Conservation (phyloP, 2,329 filamentous ascomycete species). For the Corynespora cassiicola region DNA sequence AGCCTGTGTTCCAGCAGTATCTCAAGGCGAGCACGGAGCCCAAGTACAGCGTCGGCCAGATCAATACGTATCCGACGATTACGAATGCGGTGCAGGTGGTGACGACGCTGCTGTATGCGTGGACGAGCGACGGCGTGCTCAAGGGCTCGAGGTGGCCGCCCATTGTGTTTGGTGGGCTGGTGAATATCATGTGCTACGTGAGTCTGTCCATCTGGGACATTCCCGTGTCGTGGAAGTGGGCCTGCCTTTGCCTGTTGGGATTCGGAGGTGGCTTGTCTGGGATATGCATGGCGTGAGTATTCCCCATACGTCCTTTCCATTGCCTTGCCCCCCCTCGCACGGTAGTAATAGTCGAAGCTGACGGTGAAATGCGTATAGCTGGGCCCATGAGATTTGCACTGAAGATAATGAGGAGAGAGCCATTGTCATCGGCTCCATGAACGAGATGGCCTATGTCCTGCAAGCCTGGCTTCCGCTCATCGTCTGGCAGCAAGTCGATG, state of each 20-base stretch:
- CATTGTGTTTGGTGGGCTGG: slow-evolving; percentile 62
- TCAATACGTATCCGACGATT: slow-evolving; percentile 62
- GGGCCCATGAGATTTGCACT: slow-evolving; percentile 63
- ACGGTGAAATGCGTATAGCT: slow-evolving; percentile 41
- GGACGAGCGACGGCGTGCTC: slow-evolving; percentile 68
- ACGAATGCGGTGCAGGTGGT: slow-evolving; percentile 62
- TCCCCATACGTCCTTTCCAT: slow-evolving; percentile 6
- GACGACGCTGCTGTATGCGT: slow-evolving; percentile 68
- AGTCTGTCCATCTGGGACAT: slow-evolving; percentile 59
- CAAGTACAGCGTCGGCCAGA: slow-evolving; percentile 58
- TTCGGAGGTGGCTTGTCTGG: slow-evolving; percentile 56
- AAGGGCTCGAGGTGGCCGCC: slow-evolving; percentile 68
- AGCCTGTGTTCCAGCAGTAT: slow-evolving; percentile 63
- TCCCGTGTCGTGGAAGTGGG: slow-evolving; percentile 64
- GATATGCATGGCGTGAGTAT: slow-evolving; percentile 56
- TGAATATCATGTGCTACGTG: slow-evolving; percentile 49
- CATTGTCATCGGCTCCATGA: slow-evolving; percentile 69
- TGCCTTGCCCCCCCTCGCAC: slow-evolving; percentile 8
- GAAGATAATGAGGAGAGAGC: slow-evolving; percentile 70
- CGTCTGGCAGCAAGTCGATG: slow-evolving; percentile 70
- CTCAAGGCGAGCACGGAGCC: slow-evolving; percentile 51
- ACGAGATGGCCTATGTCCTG: slow-evolving; percentile 72
- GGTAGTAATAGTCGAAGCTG: slow-evolving; percentile 4
- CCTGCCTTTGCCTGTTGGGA: slow-evolving; percentile 64
- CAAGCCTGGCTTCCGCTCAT: slow-evolving; percentile 73